Evolutionary conservation across 2,329 filamentous ascomycete genomes (phyloP).

Genomic region (Colletotrichum ledebouriae): DNA sequence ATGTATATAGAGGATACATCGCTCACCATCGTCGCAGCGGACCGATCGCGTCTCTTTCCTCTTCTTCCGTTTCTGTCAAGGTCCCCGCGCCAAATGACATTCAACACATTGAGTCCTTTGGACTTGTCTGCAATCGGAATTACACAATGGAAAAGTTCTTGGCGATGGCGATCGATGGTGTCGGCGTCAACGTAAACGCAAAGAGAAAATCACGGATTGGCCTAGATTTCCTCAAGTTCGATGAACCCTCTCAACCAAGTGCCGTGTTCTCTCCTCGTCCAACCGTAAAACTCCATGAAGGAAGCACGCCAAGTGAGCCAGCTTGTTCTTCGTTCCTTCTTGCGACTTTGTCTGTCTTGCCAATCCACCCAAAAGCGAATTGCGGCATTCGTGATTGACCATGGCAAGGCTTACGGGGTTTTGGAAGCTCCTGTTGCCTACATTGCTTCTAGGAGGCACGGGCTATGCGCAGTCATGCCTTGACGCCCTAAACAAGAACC

Average conservation of each 20-base stretch:
- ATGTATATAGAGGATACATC: not conserved
- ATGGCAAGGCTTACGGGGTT: slow-evolving; percentile 8
- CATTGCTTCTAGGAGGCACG: slow-evolving; percentile 22
- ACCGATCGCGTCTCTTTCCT: too few species aligned
- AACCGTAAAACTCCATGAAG: too few species aligned
- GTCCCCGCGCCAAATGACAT: not conserved
- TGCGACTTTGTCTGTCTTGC: not conserved
- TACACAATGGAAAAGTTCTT: not conserved
- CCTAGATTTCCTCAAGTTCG: not conserved
- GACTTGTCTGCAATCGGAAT: slow-evolving; percentile 21
- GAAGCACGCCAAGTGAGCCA: too few species aligned
- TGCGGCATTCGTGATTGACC: not conserved
- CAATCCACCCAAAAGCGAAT: not conserved
- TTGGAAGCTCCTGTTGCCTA: slow-evolving; percentile 25
- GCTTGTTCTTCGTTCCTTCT: too few species aligned
- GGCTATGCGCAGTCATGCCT: slow-evolving; percentile 29
- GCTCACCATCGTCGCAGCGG: too few species aligned
- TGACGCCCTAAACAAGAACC: slow-evolving; percentile 30
- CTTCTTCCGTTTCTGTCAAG: not conserved
- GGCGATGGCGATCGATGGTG: not conserved
- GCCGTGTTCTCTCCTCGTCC: too few species aligned
- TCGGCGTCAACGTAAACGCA: not conserved
- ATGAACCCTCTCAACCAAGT: too few species aligned
- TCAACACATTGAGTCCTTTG: not conserved
- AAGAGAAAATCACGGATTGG: not conserved